These are phyloP conservation scores for Ormosia semicastrata DNA, from an alignment of 306 rosid genomes.

Conservation along the genomic window DNA sequence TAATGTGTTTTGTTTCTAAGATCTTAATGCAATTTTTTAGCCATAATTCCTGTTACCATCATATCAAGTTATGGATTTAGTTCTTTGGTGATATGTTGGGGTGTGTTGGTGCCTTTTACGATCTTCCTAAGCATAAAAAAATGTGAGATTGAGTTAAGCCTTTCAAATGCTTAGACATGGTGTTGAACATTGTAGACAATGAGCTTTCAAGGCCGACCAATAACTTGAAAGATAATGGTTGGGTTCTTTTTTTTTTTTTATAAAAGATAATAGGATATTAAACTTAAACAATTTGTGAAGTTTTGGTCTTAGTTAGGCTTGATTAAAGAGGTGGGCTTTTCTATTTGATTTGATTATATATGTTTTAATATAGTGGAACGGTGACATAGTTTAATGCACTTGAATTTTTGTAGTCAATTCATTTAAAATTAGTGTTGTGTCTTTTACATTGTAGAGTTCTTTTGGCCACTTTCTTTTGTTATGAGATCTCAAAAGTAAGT, in stretches of 20 bases:
- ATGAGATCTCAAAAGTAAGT: conserved; percentile 10
- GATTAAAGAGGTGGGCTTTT: background rate
- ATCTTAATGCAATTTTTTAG: background rate
- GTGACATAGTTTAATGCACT: conserved; percentile 21
- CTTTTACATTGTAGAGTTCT: background rate
- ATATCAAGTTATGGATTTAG: background rate
- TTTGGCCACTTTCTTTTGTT: background rate
- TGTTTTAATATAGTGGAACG: background rate
- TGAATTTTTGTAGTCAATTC: background rate
- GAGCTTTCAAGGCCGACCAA: background rate
- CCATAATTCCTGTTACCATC: background rate
- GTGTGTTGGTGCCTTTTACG: too few relatives aligned
- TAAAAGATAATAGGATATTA: background rate
- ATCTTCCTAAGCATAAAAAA: too few relatives aligned
- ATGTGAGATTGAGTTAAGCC: too few relatives aligned
- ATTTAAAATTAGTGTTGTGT: background rate
- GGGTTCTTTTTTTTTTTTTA: background rate
- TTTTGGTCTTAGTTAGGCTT: background rate
- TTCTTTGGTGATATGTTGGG: too few relatives aligned
- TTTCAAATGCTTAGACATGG: too few relatives aligned
- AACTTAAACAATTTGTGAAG: background rate
- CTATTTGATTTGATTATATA: background rate
- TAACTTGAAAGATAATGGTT: conserved; percentile 7
- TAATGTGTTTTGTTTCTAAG: background rate
- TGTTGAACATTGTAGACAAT: background rate